Percentiles rank a stretch among this genome's conserved stretches.
phyloP scores from a whole-genome alignment of 2,329 filamentous ascomycete species.

The Apiospora phragmitis region DNA sequence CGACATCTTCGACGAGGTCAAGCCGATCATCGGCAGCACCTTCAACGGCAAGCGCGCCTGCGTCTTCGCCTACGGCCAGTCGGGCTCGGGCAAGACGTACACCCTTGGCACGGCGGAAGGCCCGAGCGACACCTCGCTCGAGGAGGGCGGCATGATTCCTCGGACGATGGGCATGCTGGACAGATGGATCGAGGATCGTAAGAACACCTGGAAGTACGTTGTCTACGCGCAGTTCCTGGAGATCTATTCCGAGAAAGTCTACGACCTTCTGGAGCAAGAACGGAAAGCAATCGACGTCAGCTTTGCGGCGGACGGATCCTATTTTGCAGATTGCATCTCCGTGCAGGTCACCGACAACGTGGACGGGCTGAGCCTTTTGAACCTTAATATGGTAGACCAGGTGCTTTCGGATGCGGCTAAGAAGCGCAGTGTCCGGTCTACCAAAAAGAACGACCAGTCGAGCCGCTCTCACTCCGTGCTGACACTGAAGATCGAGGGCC shows the following conservation, averaged over 20 bases:
- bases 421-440: constrained; percentile 9
- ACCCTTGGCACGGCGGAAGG: constrained; percentile 11
- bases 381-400: too few relatives aligned
- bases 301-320: too few relatives aligned
- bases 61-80: constrained; percentile 15
- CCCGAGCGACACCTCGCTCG: neutral
- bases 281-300: neutral
- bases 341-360: neutral
- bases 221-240: neutral
- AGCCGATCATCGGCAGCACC: constrained; percentile 12
- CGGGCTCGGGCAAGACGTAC: constrained; percentile 14
- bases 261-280: constrained; percentile 9
- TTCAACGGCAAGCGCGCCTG: constrained; percentile 11
- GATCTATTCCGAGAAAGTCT: constrained; percentile 14
- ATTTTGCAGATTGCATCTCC: neutral
- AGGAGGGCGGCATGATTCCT: constrained; percentile 27
- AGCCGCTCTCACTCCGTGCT: constrained; percentile 13
- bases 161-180: neutral
- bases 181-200: neutral
- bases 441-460: constrained; percentile 10
- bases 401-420: neutral
- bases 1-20: constrained; percentile 13
- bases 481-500: neutral
- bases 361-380: too few relatives aligned
- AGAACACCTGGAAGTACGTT: neutral